Percentiles rank a stretch among this genome's conserved stretches.
These are phyloP conservation scores for Myxozyma neglecta DNA, from an alignment of 805 yeast species.

Conservation along the genomic window DNA sequence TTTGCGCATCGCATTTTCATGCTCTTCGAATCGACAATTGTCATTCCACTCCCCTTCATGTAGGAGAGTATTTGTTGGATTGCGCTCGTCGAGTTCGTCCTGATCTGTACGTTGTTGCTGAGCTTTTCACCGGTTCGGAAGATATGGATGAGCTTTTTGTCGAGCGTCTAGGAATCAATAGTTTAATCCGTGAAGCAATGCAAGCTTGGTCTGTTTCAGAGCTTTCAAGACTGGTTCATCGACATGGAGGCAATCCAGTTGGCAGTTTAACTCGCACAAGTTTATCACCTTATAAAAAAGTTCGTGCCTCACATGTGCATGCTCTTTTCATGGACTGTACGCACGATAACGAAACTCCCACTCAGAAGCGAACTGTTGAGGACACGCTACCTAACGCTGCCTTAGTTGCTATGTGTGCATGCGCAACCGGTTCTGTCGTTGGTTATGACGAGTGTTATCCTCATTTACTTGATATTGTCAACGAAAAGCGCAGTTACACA, in stretches of 20 bases:
- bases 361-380: constrained; percentile 85
- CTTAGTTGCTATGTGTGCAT: constrained; percentile 84
- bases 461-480: constrained; percentile 71
- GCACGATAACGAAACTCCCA: constrained; percentile 90
- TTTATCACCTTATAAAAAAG: constrained; percentile 45
- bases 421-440: constrained; percentile 90
- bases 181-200: constrained; percentile 94
- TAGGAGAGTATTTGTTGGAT: constrained; percentile 84
- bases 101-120: constrained; percentile 89
- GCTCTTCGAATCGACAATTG: constrained; percentile 95
- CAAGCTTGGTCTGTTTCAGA: constrained; percentile 90
- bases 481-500: constrained; percentile 64
- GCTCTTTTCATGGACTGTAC: constrained; percentile 97
- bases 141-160: constrained; percentile 86
- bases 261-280: constrained; percentile 67
- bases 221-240: constrained; percentile 79
- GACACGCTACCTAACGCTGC: constrained; percentile 96
- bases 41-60: constrained; percentile 94
- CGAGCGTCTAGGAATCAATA: constrained; percentile 83
- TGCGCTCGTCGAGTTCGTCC: constrained; percentile 84
- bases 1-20: constrained; percentile 71
- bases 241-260: constrained; percentile 93
- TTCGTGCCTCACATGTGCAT: constrained; percentile 76
- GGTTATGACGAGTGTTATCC: constrained; percentile 96
- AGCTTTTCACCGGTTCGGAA: constrained; percentile 89